Conservation (phyloP, 345 rosid genomes). For the Eucalyptus regnans region DNA sequence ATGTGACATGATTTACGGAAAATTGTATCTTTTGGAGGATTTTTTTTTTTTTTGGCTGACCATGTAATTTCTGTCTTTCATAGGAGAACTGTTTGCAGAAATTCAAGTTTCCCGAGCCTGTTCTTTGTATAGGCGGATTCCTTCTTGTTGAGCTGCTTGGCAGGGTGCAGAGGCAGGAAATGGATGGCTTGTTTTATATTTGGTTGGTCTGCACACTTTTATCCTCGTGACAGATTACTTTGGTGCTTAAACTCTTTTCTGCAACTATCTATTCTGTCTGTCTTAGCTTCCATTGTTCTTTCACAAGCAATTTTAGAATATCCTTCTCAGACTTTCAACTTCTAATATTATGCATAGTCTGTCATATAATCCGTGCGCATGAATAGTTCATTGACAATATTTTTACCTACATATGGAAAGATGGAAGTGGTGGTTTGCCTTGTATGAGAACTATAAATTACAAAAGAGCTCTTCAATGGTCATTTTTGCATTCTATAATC, state of each 20-base stretch:
- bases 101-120: constrained; percentile 83
- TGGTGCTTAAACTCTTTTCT: neutral
- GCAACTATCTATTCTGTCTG: neutral
- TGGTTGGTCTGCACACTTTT: constrained; percentile 32
- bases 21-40: neutral
- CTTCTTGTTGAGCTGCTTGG: constrained; percentile 76
- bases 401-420: neutral
- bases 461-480: neutral
- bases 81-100: constrained; percentile 70
- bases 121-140: constrained; percentile 75
- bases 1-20: neutral
- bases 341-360: neutral
- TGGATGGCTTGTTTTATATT: constrained; percentile 72
- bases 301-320: neutral
- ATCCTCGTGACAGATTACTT: neutral
- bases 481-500: neutral
- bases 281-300: neutral
- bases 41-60: neutral
- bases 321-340: neutral
- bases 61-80: neutral
- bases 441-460: neutral
- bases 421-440: neutral
- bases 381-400: neutral
- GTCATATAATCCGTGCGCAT: neutral
- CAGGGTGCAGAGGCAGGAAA: constrained; percentile 78